These are phyloP conservation scores for Capsicum rhomboideum DNA, from an alignment of 257 asterid genomes.

Conservation along the genomic window DNA sequence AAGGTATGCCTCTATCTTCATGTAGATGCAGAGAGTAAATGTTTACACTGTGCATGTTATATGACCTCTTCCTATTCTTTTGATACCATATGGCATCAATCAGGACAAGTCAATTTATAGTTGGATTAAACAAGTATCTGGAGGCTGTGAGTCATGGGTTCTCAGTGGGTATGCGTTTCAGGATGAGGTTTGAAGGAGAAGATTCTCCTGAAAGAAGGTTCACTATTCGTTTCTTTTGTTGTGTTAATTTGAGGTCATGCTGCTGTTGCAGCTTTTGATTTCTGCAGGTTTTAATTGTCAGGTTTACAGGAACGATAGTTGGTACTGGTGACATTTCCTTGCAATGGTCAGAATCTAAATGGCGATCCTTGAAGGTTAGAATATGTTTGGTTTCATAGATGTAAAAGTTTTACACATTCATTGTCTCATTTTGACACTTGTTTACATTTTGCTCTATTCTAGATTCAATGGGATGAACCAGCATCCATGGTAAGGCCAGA, in stretches of 20 bases:
- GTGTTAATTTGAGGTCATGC: neutral
- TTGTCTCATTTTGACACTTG: neutral
- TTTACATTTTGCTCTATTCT: neutral
- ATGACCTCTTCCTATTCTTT: neutral
- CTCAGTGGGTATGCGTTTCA: conserved; percentile 75
- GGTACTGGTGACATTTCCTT: conserved; percentile 58
- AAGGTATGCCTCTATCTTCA: conserved; percentile 27
- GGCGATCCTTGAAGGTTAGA: conserved; percentile 84
- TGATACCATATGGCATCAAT: neutral
- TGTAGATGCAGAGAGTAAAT: neutral
- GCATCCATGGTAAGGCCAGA: conserved; percentile 49
- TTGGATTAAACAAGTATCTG: conserved; percentile 69
- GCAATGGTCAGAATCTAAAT: conserved; percentile 62
- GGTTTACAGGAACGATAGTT: conserved; percentile 78
- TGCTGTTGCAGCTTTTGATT: neutral
- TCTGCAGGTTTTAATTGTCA: conserved; percentile 12
- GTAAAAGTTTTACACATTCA: neutral
- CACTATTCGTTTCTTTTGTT: neutral
- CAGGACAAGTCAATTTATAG: conserved; percentile 73
- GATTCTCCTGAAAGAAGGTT: conserved; percentile 82
- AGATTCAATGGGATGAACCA: conserved; percentile 89
- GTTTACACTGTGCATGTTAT: neutral
- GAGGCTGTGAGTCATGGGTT: conserved; percentile 40
- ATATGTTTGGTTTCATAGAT: neutral
- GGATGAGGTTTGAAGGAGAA: conserved; percentile 81